Base-by-base conservation (phyloP, 225 moss, liverwort and hornwort genomes). In the Antitrichia curtipendula region DNA sequence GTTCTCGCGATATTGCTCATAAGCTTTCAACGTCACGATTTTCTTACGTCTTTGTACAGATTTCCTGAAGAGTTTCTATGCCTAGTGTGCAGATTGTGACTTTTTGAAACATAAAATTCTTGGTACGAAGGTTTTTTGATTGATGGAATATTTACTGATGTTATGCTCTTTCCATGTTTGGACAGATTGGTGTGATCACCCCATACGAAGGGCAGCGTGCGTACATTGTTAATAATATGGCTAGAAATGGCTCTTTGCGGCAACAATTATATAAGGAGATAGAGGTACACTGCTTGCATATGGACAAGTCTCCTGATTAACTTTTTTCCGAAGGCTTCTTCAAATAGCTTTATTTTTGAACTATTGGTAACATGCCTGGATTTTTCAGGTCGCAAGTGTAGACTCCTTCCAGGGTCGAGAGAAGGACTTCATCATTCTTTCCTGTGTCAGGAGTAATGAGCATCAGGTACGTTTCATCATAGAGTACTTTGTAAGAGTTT, bases 131-230 rank as follows among this genome's bases (percentile, higher is more conserved):
- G 59, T 65, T 84, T 57, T 86, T 68, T 80, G 58, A 62, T 76
- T 31, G 64, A 41, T 75, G 56, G 41, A 61, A 56, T 88, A 57
- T 50, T n/a, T 79, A 76, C 62, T 82, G 9, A 54, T 71, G 27
- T 81, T 70, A 31, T 72, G 64, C 16, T 75, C 66, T 83, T 87
- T 60, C 16, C 40, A 76, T 82, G 80, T 78, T 84, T 89, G 52
- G 60, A 71, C 96, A 99, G 99, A 99, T 99, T 89, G 99, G 99
- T 90, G 99, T 99, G 72, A 99, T 99, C 59, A 99, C 99, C 6
- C 99, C 99, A 29, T 99, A 99, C 89, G 99, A 99, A 91, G 99
- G 99, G 47, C 99, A 99, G 83, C 99, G 99, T 85, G 99, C 99
- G 52, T 99, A 97, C 86, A 99, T 99, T 90, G 97, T 99, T 47